These are phyloP conservation scores for Quercus mongolica DNA, from an alignment of 306 rosid species.

Conservation along the genomic window DNA sequence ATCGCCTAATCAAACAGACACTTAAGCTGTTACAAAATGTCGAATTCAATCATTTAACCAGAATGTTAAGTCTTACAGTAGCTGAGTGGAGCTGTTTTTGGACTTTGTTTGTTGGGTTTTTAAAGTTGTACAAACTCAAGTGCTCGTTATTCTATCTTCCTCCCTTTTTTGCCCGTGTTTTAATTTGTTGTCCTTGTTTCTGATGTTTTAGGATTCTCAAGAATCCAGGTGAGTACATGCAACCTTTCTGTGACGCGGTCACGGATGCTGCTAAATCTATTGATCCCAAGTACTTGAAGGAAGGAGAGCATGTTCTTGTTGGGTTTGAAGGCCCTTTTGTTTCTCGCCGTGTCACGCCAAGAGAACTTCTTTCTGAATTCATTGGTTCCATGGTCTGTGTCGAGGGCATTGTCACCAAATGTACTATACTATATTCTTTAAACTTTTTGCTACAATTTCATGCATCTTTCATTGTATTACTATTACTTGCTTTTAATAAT, in stretches of 20 bases:
- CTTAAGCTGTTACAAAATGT: too few relatives aligned
- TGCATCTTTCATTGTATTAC: neutral
- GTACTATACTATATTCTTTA: constrained; percentile 29
- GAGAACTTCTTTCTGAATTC: constrained; percentile 83
- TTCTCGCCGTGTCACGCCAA: constrained; percentile 84
- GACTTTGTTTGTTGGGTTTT: too few relatives aligned
- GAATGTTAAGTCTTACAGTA: too few relatives aligned
- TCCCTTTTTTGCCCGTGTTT: neutral
- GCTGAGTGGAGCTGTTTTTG: too few relatives aligned
- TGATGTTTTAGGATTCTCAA: constrained; percentile 55
- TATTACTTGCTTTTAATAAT: neutral
- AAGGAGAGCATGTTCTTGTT: constrained; percentile 82
- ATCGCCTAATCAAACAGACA: too few relatives aligned
- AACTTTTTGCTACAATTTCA: neutral
- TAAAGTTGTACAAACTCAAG: too few relatives aligned
- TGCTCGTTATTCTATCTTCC: too few relatives aligned
- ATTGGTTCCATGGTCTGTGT: constrained; percentile 97
- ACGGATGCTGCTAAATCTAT: constrained; percentile 74
- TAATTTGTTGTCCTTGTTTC: neutral
- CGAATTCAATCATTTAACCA: too few relatives aligned
- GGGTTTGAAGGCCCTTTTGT: constrained; percentile 94
- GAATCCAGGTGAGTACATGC: constrained; percentile 85
- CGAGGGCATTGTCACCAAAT: constrained; percentile 92
- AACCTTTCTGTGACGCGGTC: constrained; percentile 84
- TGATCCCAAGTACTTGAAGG: constrained; percentile 75